Evolutionary conservation across 1,284 basidiomycete species (phyloP).

Genomic region (Fomitopsis palustris): DNA sequence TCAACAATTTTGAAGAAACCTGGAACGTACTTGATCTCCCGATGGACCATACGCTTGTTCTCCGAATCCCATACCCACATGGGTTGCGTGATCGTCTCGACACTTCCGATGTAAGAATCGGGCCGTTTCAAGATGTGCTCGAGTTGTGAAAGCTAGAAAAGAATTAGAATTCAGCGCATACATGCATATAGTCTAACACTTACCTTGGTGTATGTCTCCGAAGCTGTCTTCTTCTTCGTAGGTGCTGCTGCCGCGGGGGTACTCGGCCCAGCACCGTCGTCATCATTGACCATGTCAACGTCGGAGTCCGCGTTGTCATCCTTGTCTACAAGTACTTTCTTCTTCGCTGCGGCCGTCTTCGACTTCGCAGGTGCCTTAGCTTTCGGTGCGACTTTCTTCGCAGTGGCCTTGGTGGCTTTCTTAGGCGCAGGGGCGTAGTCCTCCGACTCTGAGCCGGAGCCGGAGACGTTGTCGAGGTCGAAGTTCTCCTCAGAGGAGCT

Average conservation of each 20-base stretch:
- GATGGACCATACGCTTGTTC: constrained; percentile 75
- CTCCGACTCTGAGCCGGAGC: constrained; percentile 58
- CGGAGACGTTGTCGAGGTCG: constrained; percentile 42
- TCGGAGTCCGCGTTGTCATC: constrained; percentile 49
- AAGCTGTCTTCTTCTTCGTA: constrained; percentile 79
- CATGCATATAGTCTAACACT: neutral
- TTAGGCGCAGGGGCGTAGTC: constrained; percentile 58
- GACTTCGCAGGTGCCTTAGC: constrained; percentile 37
- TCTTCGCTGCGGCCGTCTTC: constrained; percentile 56
- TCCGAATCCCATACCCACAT: constrained; percentile 93
- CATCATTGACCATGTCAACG: constrained; percentile 36
- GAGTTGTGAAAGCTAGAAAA: constrained; percentile 82
- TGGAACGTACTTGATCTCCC: constrained; percentile 90
- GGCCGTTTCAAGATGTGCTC: constrained; percentile 97
- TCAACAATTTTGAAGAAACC: constrained; percentile 99
- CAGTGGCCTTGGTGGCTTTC: constrained; percentile 39
- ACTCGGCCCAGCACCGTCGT: constrained; percentile 38
- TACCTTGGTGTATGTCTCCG: constrained; percentile 92
- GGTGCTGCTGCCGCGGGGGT: constrained; percentile 31
- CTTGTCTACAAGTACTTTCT: constrained; percentile 65
- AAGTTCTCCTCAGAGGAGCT: constrained; percentile 69
- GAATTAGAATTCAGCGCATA: constrained; percentile 7
- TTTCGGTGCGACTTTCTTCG: constrained; percentile 39
- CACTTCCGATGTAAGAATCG: constrained; percentile 97
- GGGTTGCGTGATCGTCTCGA: constrained; percentile 78